A percentile compares a stretch with the other conserved stretches of the same genome.
Evolutionary conservation across 176 grass and related monocot species (phyloP).

Genomic region (Zea mays): Zm-B73-REFERENCE-NAM-5.0 NC_050103.1:6028501-6029000

Average conservation of each 20-base stretch:
- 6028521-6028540: too few species aligned
- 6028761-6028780: background rate
- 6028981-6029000: too few species aligned
- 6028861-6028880: slow-evolving; percentile 37
- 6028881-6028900: slow-evolving; percentile 49
- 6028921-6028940: slow-evolving; percentile 37
- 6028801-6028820: slow-evolving; percentile 4
- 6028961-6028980: slow-evolving; percentile 9
- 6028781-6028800: background rate
- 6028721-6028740: background rate
- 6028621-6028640: background rate
- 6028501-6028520: too few species aligned
- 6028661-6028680: background rate
- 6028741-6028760: background rate
- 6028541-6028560: too few species aligned
- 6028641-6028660: background rate
- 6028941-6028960: slow-evolving; percentile 49
- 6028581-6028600: too few species aligned
- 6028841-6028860: slow-evolving; percentile 30
- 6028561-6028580: too few species aligned
- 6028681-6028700: background rate
- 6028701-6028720: background rate
- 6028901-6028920: slow-evolving; percentile 51
- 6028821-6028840: slow-evolving; percentile 15
- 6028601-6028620: too few species aligned